Conservation (phyloP, 2,329 filamentous ascomycete species). For the Exophiala spinifera region DNA sequence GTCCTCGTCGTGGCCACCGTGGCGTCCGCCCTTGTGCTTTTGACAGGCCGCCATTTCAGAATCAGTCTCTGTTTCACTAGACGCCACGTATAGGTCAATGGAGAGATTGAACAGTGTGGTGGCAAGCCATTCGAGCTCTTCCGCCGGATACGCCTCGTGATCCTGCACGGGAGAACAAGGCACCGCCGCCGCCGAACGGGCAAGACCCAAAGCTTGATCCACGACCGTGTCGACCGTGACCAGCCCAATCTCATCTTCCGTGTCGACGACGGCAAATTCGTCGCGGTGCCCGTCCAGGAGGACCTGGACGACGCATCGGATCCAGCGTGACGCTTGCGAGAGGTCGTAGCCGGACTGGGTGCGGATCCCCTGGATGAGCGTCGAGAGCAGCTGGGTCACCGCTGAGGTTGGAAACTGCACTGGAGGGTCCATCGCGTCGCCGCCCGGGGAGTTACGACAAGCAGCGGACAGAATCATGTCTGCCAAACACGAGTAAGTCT, state of each 20-base stretch:
- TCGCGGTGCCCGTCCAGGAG: constrained; percentile 50
- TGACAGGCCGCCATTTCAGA: too few species aligned
- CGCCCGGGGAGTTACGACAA: neutral
- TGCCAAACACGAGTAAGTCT: constrained; percentile 62
- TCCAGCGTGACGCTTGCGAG: constrained; percentile 67
- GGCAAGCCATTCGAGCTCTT: constrained; percentile 59
- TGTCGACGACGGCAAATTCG: neutral
- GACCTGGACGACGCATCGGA: constrained; percentile 71
- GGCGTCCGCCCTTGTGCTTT: too few species aligned
- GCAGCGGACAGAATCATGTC: constrained; percentile 55
- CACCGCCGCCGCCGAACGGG: constrained; percentile 6
- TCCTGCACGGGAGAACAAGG: too few species aligned
- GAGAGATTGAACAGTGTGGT: constrained; percentile 55
- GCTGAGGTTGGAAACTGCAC: constrained; percentile 38
- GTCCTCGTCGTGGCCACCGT: too few species aligned
- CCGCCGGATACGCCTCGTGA: constrained; percentile 43
- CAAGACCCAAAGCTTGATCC: constrained; percentile 34
- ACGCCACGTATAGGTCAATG: constrained; percentile 48
- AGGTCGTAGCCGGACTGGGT: constrained; percentile 55
- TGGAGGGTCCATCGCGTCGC: constrained; percentile 14
- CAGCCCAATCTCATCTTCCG: constrained; percentile 19
- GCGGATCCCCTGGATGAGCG: constrained; percentile 68
- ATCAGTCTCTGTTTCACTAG: too few species aligned
- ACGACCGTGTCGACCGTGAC: constrained; percentile 36
- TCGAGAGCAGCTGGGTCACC: constrained; percentile 37